Conservation (phyloP, 495 filamentous ascomycete species). For the Aspergillus campestris region DNA sequence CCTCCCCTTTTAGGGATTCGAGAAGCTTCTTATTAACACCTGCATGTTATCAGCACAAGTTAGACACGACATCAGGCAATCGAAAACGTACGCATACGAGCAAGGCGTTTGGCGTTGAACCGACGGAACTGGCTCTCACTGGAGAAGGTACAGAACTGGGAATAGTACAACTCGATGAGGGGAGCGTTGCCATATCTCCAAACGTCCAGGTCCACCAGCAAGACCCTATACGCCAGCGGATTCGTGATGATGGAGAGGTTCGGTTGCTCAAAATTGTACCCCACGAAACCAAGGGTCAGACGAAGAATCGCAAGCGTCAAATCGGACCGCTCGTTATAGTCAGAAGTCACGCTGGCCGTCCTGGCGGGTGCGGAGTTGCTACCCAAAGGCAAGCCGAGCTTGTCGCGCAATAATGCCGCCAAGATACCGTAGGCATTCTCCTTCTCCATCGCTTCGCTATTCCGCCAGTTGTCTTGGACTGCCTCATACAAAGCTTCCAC, state of each 20-base stretch:
- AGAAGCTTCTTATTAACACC: slow-evolving; percentile 84
- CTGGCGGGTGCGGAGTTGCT: slow-evolving; percentile 24
- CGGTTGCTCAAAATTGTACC: slow-evolving; percentile 67
- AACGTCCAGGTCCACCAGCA: slow-evolving; percentile 84
- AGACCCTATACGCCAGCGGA: slow-evolving; percentile 81
- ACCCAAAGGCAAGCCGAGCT: slow-evolving; percentile 46
- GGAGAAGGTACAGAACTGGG: slow-evolving; percentile 79
- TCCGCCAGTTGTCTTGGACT: slow-evolving; percentile 85
- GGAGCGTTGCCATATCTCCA: slow-evolving; percentile 71
- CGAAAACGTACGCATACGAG: slow-evolving; percentile 74
- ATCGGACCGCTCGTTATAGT: slow-evolving; percentile 45
- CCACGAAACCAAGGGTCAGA: slow-evolving; percentile 75
- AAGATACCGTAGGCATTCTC: slow-evolving; percentile 92
- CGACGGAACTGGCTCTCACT: slow-evolving; percentile 79
- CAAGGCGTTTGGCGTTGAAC: slow-evolving; percentile 79
- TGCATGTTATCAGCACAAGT: slow-evolving; percentile 29
- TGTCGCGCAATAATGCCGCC: slow-evolving; percentile 64
- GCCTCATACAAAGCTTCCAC: slow-evolving; percentile 77
- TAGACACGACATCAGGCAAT: background rate
- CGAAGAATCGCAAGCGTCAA: slow-evolving; percentile 64
- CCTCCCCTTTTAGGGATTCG: slow-evolving; percentile 79
- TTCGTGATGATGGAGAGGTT: slow-evolving; percentile 90
- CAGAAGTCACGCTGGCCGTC: slow-evolving; percentile 20
- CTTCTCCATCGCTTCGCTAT: slow-evolving; percentile 96
- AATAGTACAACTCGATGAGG: slow-evolving; percentile 82